Percentiles rank a stretch among this genome's conserved stretches.
These are phyloP conservation scores for Fusarium sulawesiense DNA, from an alignment of 2,329 filamentous ascomycete species.

Conservation along the genomic window DNA sequence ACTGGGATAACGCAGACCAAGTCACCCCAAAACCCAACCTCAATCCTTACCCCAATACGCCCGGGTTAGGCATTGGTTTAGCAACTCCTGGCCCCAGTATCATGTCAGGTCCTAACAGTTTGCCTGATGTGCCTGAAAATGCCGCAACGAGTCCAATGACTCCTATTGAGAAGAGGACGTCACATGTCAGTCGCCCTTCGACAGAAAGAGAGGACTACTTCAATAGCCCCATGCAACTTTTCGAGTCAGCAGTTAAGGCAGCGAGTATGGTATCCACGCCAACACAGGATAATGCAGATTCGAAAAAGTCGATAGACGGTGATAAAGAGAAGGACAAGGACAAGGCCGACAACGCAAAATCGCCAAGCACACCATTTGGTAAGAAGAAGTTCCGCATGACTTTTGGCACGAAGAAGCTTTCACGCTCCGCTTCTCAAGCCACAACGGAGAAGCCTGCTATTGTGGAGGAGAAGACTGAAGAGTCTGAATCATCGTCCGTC, in stretches of 20 bases:
- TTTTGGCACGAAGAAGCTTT: slow-evolving; percentile 86
- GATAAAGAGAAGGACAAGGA: slow-evolving; percentile 60
- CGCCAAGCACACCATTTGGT: slow-evolving; percentile 74
- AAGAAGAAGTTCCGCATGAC: slow-evolving; percentile 91
- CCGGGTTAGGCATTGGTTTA: slow-evolving; percentile 81
- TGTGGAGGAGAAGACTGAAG: slow-evolving; percentile 80
- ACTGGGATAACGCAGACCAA: slow-evolving; percentile 57
- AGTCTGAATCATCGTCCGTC: slow-evolving; percentile 71
- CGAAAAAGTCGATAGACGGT: slow-evolving; percentile 62
- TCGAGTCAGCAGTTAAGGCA: slow-evolving; percentile 59
- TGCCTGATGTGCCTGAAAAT: slow-evolving; percentile 63
- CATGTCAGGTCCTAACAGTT: slow-evolving; percentile 43
- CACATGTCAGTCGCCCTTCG: slow-evolving; percentile 70
- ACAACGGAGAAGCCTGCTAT: slow-evolving; percentile 77
- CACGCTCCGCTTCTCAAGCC: slow-evolving; percentile 69
- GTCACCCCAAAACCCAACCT: slow-evolving; percentile 74
- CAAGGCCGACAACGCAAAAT: slow-evolving; percentile 66
- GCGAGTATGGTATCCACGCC: slow-evolving; percentile 60
- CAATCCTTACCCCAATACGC: slow-evolving; percentile 72
- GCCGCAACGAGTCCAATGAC: slow-evolving; percentile 55
- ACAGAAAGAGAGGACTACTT: slow-evolving; percentile 82
- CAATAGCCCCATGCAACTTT: slow-evolving; percentile 67
- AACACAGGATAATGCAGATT: slow-evolving; percentile 60
- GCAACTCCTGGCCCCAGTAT: slow-evolving; percentile 69
- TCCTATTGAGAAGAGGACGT: slow-evolving; percentile 65